These are phyloP conservation scores for Cantharellus anzutake DNA, from an alignment of 768 basidiomycete genomes.

Conservation along the genomic window DNA sequence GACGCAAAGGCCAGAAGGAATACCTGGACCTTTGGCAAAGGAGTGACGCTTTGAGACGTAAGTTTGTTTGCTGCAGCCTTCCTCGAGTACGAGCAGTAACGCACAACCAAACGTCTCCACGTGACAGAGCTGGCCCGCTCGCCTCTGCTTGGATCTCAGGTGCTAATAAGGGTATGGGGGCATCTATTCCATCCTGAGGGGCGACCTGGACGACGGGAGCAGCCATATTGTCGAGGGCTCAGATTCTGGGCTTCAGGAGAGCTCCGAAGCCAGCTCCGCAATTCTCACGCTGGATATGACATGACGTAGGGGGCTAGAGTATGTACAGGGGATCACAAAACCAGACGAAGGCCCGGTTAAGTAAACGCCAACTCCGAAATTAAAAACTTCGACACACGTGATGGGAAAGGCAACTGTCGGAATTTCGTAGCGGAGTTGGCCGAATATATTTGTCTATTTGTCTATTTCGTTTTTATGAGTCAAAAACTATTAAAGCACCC, in stretches of 20 bases:
- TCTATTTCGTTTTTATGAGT: no score
- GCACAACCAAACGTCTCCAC: background rate
- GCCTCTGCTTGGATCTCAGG: background rate
- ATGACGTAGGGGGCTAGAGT: no score
- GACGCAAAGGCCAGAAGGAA: slow-evolving; percentile 7
- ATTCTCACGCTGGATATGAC: no score
- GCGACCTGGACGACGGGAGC: background rate
- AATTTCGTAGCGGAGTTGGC: no score
- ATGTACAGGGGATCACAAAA: no score
- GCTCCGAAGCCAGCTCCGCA: no score
- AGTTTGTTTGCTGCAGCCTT: background rate
- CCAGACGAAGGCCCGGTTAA: no score
- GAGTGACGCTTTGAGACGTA: slow-evolving; percentile 1
- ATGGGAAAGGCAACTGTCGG: no score
- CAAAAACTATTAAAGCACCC: no score
- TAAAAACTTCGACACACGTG: background rate
- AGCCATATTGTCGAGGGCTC: background rate
- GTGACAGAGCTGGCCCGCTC: background rate
- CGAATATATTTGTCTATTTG: no score
- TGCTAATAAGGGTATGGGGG: background rate
- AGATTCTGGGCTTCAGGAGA: background rate
- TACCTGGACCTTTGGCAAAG: slow-evolving; percentile 9
- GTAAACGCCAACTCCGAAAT: background rate
- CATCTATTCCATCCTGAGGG: background rate
- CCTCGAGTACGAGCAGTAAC: background rate